phyloP scores from a whole-genome alignment of 805 yeast genomes.

The Candida khao-thaluensis region DNA sequence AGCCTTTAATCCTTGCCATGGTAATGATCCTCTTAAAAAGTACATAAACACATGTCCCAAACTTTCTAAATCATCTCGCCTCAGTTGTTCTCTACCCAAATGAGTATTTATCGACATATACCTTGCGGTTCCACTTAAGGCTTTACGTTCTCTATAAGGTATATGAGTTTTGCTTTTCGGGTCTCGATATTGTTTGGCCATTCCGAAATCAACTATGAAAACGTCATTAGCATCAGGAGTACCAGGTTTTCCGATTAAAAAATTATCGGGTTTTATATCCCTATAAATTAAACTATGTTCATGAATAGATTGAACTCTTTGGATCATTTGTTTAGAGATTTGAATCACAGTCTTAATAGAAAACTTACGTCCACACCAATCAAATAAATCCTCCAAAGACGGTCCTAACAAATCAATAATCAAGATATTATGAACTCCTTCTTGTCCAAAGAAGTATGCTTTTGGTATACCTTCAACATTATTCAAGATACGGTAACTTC shows the following conservation, averaged over 20 bases:
- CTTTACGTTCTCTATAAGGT: constrained; percentile 77
- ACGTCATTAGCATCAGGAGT: constrained; percentile 62
- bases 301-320: constrained; percentile 69
- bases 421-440: constrained; percentile 74
- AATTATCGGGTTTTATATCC: constrained; percentile 83
- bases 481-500: constrained; percentile 70
- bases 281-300: constrained; percentile 75
- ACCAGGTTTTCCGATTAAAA: constrained; percentile 65
- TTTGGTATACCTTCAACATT: constrained; percentile 76
- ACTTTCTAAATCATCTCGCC: constrained; percentile 81
- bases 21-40: constrained; percentile 74
- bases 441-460: constrained; percentile 83
- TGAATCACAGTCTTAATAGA: constrained; percentile 70
- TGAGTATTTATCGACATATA: constrained; percentile 90
- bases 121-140: constrained; percentile 81
- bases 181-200: constrained; percentile 84
- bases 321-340: constrained; percentile 76
- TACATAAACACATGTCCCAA: constrained; percentile 81
- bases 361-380: constrained; percentile 82
- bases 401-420: constrained; percentile 80
- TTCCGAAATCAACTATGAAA: constrained; percentile 78
- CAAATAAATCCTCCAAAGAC: constrained; percentile 77
- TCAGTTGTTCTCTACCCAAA: constrained; percentile 77
- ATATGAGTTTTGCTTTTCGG: constrained; percentile 78
- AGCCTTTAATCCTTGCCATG: constrained; percentile 90